phyloP scores from a whole-genome alignment of 768 basidiomycete genomes.

The Podaxis sp. region DNA sequence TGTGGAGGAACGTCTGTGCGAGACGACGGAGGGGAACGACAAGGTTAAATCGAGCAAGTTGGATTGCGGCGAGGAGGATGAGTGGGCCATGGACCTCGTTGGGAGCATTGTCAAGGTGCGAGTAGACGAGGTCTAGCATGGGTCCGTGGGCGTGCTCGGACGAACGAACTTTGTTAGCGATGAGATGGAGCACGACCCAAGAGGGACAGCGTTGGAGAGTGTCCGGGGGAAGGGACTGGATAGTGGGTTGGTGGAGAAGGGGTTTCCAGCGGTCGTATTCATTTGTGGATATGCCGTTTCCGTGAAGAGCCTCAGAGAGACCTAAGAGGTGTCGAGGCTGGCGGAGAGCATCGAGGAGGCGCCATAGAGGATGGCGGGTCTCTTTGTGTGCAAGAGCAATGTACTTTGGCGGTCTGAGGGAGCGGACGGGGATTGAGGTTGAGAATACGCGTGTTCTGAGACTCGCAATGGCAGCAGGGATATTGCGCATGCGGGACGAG shows the following conservation, averaged over 20 bases:
- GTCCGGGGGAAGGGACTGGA: conserved; percentile 25
- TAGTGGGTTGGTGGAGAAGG: conserved; percentile 32
- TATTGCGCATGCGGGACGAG: conserved; percentile 23
- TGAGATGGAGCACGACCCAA: conserved; percentile 57
- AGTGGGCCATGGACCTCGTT: conserved; percentile 38
- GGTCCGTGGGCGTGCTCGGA: conserved; percentile 43
- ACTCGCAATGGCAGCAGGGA: not conserved
- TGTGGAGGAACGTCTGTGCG: conserved; percentile 40
- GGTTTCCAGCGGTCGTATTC: conserved; percentile 42
- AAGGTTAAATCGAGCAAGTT: conserved; percentile 52
- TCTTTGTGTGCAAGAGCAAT: conserved; percentile 33
- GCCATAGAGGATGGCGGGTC: conserved; percentile 42
- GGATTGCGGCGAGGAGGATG: conserved; percentile 44
- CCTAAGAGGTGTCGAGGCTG: conserved; percentile 23
- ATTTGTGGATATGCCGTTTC: conserved; percentile 31
- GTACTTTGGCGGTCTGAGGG: conserved; percentile 29
- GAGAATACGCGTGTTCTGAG: conserved; percentile 19
- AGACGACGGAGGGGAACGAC: conserved; percentile 45
- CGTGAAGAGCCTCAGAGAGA: conserved; percentile 30
- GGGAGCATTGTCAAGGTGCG: conserved; percentile 34
- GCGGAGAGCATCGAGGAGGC: conserved; percentile 35
- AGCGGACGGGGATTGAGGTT: conserved; percentile 14
- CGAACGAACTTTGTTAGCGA: conserved; percentile 45
- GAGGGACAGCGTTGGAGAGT: conserved; percentile 32
- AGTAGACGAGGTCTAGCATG: conserved; percentile 42